Evolutionary conservation across 768 basidiomycete species (phyloP).

Genomic region (Clathrus columnatus): DNA sequence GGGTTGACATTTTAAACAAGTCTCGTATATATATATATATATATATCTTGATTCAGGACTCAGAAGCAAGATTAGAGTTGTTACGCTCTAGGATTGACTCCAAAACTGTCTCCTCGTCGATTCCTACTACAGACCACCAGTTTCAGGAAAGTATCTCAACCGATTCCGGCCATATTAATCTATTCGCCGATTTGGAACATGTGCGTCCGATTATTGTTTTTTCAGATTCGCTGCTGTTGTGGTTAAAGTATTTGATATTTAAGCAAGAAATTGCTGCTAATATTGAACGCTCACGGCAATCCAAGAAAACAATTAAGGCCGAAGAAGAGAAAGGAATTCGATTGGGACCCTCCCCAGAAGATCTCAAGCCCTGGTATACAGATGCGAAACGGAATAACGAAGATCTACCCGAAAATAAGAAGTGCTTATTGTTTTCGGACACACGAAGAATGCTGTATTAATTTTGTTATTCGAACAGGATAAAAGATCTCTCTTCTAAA

Average conservation of each 20-base stretch:
- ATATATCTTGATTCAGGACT: constrained; percentile 40
- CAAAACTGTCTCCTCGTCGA: not conserved
- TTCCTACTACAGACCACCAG: not conserved
- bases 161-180: constrained; percentile 53
- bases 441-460: not conserved
- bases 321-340: constrained; percentile 66
- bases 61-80: constrained; percentile 65
- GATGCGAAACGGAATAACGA: constrained; percentile 24
- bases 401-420: constrained; percentile 22
- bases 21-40: not conserved
- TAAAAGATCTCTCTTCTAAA: constrained; percentile 56
- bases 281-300: constrained; percentile 29
- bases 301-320: constrained; percentile 14
- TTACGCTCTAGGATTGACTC: constrained; percentile 54
- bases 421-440: constrained; percentile 21
- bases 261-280: constrained; percentile 32
- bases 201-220: constrained; percentile 27
- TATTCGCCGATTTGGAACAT: constrained; percentile 76
- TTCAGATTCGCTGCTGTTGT: not conserved
- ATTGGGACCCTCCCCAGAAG: constrained; percentile 65
- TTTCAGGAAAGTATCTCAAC: not conserved
- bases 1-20: constrained; percentile 19
- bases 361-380: constrained; percentile 75
- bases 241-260: constrained; percentile 15
- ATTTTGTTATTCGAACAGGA: constrained; percentile 27